Conservation (phyloP, 176 grass and related monocot species). For the Canna indica region DNA sequence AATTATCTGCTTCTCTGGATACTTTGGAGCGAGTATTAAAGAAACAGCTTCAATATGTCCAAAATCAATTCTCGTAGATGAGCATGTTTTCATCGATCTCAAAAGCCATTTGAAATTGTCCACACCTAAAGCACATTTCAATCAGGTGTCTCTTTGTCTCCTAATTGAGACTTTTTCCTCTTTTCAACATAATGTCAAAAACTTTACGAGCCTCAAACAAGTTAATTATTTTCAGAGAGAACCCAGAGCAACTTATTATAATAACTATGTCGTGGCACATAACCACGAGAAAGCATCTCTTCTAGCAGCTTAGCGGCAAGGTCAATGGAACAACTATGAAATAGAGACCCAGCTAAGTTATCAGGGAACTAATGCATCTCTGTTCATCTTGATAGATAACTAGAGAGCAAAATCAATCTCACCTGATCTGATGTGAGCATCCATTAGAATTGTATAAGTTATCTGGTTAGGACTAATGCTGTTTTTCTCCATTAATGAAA, state of each 20-base stretch:
- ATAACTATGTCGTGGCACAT: conserved; percentile 4
- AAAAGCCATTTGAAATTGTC: not conserved
- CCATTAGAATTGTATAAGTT: conserved; percentile 32
- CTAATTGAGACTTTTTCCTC: conserved; percentile 5
- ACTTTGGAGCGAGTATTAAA: conserved; percentile 96
- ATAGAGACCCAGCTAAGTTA: conserved; percentile 19
- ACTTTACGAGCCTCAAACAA: conserved; percentile 10
- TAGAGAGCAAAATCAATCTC: conserved; percentile 26
- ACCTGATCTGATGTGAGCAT: conserved; percentile 22
- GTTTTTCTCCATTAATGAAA: conserved; percentile 24
- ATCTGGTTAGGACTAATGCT: conserved; percentile 29
- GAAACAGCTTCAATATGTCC: conserved; percentile 91
- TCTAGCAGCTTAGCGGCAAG: conserved; percentile 22
- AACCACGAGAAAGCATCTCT: conserved; percentile 30
- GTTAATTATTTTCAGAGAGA: conserved; percentile 17
- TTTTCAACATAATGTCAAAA: conserved; percentile 22
- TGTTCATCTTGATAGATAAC: conserved; percentile 27
- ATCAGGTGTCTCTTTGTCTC: conserved; percentile 9
- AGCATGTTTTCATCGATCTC: too few species aligned
- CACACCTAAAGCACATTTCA: conserved; percentile 8
- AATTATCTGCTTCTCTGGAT: conserved; percentile 94
- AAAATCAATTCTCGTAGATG: conserved; percentile 18
- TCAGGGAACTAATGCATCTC: conserved; percentile 10
- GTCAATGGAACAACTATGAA: conserved; percentile 17
- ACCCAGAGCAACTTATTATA: conserved; percentile 3